Base-by-base conservation (phyloP, 148 eudicot species). In the Chenopodium berlandieri region DNA sequence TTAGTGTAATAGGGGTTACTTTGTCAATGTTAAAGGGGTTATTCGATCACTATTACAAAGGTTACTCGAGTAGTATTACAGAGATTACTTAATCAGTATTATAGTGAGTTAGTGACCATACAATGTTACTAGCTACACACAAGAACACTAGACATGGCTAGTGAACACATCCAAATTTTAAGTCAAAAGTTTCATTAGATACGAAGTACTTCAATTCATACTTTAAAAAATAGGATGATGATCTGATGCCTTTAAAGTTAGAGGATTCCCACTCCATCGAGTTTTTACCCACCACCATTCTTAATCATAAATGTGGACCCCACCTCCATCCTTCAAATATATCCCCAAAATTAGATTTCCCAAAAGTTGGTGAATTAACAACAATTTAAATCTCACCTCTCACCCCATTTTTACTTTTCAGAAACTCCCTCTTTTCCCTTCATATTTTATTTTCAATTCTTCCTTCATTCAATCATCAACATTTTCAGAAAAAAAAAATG, bases 401-500 rank as follows among this genome's bases (percentile, higher is more conserved):
- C 11, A 25, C 52, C 47, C 22, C 73, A 52, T 62, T 62, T 19
- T 62, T 20, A 22, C 65, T 16, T 12, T 13, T 56, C 60, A 56
- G 60, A 56, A 56, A 56, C 4, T 56, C 20, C 60, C 60, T 56
- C 60, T 4, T 56, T 16, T 16, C 60, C 60, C 60, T 56, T 56
- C 60, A 56, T 56, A 10, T 52, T 14, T 52, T 52, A 0, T 1
- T 14, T 16, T 54, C 64, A 40, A 48, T 32, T 7, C n/a, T 7
- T 44, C 58, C 71, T 54, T 13, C 30, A 30, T 5, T 40, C 44
- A 40, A 40, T 40, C 44, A 40, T 40, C 44, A 40, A 40, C 44
- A 40, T 40, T 40, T 40, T 40, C 30, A 25, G 12, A 75, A 54
- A 40, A 30, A 13, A n/a, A 65, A 73, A 50, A 83, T 83, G 85